Base-by-base conservation (phyloP, 1,284 basidiomycete genomes). In the Chalciporus sp. region DNA sequence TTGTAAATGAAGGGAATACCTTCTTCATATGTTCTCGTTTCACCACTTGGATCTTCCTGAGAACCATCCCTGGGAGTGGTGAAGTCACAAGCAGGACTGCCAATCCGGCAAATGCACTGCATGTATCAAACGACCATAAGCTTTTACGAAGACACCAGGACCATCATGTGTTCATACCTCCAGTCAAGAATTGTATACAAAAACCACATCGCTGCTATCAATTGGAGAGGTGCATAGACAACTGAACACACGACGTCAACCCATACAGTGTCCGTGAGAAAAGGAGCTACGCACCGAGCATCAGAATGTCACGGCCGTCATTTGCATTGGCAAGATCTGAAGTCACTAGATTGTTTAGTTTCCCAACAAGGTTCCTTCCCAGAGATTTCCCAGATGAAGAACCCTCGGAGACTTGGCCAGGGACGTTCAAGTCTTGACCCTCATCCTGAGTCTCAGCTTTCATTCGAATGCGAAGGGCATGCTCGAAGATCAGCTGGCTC, bases 401-500 rank as follows among this genome's bases (percentile, higher is more conserved):
- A 9, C 28, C 28, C 8, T 9, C 11, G 8, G 28, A 29, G 28
- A 11, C 11, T 29, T 9, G 28, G 8, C 28, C 28, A 7, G 28
- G 8, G 28, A 29, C 28, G 19, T 58, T 45, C 20, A 7, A 28
- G 23, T 23, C 23, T 23, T 6, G 23, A 23, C 23, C 23, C 7
- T 20, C 35, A 16, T 61, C 60, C 16, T 62, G 50, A 14, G 65
- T 56, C 33, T 75, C 74, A 0, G 74, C 66, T 58, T 76, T 76
- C 73, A 85, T 75, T 23, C 83, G 76, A 28, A 85, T 77, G n/a
- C 82, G 75, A 5, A 86, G 73, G 0, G 83, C 72, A 55, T 85
- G 83, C 54, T 83, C 78, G 64, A 85, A 84, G 4, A 85, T 64
- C 7, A 85, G 73, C 59, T 85, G 80, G 0, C 81, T 84, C 41